Conservation (phyloP, 768 basidiomycete species). For the Trametes sanguinea region DNA sequence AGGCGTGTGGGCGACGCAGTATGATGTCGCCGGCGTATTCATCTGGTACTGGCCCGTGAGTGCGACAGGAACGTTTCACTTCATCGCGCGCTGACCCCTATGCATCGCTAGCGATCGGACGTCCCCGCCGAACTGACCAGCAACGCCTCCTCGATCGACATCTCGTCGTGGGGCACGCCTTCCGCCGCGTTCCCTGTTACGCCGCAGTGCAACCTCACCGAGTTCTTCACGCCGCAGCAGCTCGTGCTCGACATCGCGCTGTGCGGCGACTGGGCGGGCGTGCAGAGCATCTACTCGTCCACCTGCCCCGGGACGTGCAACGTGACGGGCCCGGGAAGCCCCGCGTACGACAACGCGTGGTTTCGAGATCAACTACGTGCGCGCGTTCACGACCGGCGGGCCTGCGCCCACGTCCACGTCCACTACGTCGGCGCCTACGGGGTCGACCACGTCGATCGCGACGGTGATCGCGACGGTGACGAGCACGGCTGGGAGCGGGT, state of each 20-base stretch:
- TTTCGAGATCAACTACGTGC: constrained; percentile 73
- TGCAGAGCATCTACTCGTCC: constrained; percentile 41
- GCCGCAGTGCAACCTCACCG: constrained; percentile 42
- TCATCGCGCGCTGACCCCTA: background rate
- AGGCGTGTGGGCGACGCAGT: constrained; percentile 70
- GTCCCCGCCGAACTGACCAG: constrained; percentile 38
- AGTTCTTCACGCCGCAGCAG: constrained; percentile 49
- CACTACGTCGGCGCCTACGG: background rate
- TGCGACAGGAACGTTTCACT: background rate
- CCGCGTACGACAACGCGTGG: constrained; percentile 59
- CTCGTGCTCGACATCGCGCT: constrained; percentile 57
- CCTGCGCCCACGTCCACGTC: constrained; percentile 25
- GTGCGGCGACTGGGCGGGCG: constrained; percentile 57
- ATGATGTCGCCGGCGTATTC: constrained; percentile 57
- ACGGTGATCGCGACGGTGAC: constrained; percentile 1
- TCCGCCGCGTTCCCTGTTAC: constrained; percentile 42
- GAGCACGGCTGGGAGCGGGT: background rate
- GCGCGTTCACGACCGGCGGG: constrained; percentile 50
- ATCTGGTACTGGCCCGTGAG: constrained; percentile 55
- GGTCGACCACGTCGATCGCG: background rate
- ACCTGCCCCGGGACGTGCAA: constrained; percentile 35
- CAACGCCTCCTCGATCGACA: constrained; percentile 36
- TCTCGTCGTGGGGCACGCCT: constrained; percentile 46
- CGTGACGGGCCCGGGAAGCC: constrained; percentile 55
- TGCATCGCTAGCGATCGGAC: constrained; percentile 34